Percentiles rank a stretch among this genome's conserved stretches.
Evolutionary conservation across 345 rosid genomes (phyloP).

Genomic region (Eucalyptus regnans): DNA sequence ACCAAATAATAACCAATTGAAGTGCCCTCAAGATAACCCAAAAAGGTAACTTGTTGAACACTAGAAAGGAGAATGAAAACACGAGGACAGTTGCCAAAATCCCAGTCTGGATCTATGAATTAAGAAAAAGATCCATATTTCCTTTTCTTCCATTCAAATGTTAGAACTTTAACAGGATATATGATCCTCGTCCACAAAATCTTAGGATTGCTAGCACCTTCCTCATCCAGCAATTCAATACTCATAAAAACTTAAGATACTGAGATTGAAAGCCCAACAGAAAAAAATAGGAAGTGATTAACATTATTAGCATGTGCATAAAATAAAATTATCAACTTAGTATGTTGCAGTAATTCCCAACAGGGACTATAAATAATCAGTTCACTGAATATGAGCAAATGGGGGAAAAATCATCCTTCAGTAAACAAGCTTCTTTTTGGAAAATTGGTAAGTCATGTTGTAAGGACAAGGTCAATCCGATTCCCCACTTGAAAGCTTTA

Average conservation of each 20-base stretch:
- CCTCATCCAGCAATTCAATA: background rate
- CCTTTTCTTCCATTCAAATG: background rate
- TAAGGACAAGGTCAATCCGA: background rate
- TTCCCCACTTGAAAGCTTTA: background rate
- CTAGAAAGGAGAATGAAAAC: background rate
- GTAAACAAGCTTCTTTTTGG: background rate
- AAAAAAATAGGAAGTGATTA: background rate
- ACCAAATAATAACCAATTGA: background rate
- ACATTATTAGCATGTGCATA: background rate
- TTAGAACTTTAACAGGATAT: background rate
- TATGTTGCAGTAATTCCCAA: background rate
- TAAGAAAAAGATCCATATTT: background rate
- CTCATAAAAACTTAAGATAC: background rate
- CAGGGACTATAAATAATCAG: background rate
- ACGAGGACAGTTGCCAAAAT: background rate
- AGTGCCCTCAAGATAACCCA: background rate
- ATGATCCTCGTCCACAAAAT: background rate
- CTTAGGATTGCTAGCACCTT: background rate
- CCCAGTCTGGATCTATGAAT: background rate
- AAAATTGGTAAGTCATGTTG: background rate
- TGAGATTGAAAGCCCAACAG: background rate
- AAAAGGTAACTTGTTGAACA: background rate
- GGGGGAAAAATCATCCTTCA: background rate
- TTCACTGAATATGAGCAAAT: background rate
- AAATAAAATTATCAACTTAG: background rate